These are phyloP conservation scores for Daucus carota DNA, from an alignment of 129 eudicot species.

Conservation along the genomic window DNA sequence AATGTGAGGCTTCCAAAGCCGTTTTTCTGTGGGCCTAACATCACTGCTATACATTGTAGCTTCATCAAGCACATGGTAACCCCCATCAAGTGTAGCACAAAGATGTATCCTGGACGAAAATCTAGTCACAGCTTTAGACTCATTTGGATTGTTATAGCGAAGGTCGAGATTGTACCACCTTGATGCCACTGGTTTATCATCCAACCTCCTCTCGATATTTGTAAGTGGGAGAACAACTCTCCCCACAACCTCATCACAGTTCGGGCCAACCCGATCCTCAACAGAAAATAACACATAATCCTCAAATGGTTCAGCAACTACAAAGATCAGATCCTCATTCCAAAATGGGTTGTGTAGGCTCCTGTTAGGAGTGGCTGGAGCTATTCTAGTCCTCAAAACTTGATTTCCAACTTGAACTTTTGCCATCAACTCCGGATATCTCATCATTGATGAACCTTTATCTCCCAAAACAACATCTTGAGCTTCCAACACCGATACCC, in stretches of 20 bases:
- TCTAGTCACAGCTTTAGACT: conserved; percentile 44
- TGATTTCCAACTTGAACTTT: conserved; percentile 94
- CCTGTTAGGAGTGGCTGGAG: conserved; percentile 43
- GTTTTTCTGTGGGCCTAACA: conserved; percentile 83
- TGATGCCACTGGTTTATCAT: conserved; percentile 57
- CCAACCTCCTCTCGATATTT: conserved; percentile 50
- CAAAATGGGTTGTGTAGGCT: conserved; percentile 64
- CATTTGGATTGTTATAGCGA: conserved; percentile 33
- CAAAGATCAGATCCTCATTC: conserved; percentile 92
- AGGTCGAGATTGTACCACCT: conserved; percentile 86
- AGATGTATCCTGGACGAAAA: conserved; percentile 79
- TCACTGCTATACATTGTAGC: conserved; percentile 95
- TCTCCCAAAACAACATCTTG: conserved; percentile 80
- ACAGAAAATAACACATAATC: conserved; percentile 66
- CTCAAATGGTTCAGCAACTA: conserved; percentile 95
- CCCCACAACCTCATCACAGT: conserved; percentile 76
- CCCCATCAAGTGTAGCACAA: conserved; percentile 76
- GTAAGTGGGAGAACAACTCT: conserved; percentile 57
- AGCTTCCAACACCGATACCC: conserved; percentile 73
- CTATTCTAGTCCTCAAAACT: conserved; percentile 69
- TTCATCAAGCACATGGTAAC: conserved; percentile 96
- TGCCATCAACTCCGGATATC: conserved; percentile 76
- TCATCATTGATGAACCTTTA: conserved; percentile 57
- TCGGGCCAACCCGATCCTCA: conserved; percentile 71
- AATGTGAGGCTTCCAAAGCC: conserved; percentile 90